phyloP scores from a whole-genome alignment of 2,329 filamentous ascomycete species.

The Pseudopyricularia cyperi region DNA sequence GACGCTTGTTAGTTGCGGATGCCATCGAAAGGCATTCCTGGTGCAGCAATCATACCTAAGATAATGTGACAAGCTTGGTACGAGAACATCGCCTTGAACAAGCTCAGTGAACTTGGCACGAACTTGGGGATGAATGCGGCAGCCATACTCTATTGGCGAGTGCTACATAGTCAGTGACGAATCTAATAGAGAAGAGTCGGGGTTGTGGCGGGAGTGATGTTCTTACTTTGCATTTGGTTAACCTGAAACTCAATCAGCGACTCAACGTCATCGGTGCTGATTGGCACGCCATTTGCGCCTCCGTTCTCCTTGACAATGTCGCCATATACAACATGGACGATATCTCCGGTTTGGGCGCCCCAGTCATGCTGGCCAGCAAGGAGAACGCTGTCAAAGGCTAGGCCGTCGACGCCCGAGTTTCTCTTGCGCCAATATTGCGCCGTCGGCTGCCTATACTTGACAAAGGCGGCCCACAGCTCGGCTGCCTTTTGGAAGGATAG shows the following conservation, averaged over 20 bases:
- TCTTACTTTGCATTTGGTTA: conserved; percentile 67
- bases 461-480: conserved; percentile 70
- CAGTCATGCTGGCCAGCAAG: conserved; percentile 33
- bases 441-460: conserved; percentile 68
- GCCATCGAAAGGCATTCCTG: not conserved
- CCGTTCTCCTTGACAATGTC: conserved; percentile 10
- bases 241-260: conserved; percentile 78
- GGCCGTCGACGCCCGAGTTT: conserved; percentile 41
- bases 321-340: conserved; percentile 37
- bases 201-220: not conserved
- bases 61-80: conserved; percentile 65
- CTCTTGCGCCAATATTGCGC: conserved; percentile 51
- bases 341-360: conserved; percentile 17
- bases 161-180: not conserved
- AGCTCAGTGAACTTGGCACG: conserved; percentile 57
- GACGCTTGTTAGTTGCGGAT: not conserved
- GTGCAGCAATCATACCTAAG: conserved; percentile 37
- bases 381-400: conserved; percentile 46
- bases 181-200: conserved; percentile 5
- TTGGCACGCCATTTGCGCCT: conserved; percentile 8
- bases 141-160: conserved; percentile 49
- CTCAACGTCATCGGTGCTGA: conserved; percentile 72
- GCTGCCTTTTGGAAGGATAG: conserved; percentile 69
- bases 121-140: conserved; percentile 62
- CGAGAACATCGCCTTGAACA: conserved; percentile 50